Evolutionary conservation across 2,329 filamentous ascomycete genomes (phyloP).

Genomic region (Colletotrichum musae): DNA sequence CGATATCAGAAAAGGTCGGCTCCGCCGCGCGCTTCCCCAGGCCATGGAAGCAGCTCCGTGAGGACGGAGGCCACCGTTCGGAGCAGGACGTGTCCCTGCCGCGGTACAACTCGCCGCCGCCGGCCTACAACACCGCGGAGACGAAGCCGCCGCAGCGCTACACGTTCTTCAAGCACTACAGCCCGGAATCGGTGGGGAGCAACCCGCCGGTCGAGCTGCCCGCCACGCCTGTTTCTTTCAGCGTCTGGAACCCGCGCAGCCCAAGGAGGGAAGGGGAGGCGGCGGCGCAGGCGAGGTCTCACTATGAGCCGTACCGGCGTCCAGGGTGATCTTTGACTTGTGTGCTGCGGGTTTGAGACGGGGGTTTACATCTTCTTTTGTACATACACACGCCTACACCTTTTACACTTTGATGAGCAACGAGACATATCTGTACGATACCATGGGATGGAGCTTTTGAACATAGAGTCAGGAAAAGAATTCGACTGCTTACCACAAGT

Average conservation of each 20-base stretch:
- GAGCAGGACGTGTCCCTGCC: conserved; percentile 29
- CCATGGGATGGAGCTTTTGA: not conserved
- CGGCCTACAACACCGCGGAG: conserved; percentile 20
- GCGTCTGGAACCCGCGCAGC: conserved; percentile 29
- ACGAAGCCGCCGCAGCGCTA: conserved; percentile 16
- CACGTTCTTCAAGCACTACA: conserved; percentile 32
- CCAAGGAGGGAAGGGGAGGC: conserved; percentile 10
- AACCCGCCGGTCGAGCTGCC: conserved; percentile 31
- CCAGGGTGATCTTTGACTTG: conserved; percentile 14
- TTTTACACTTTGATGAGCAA: conserved; percentile 15
- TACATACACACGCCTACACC: not conserved
- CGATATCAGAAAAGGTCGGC: conserved; percentile 34
- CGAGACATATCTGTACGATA: conserved; percentile 30
- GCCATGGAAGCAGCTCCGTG: conserved; percentile 30
- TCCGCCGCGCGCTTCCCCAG: conserved; percentile 6
- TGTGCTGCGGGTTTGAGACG: not conserved
- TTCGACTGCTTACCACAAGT: conserved; percentile 13
- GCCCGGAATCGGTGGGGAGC: conserved; percentile 32
- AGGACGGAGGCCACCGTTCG: not conserved
- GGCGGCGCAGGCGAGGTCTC: conserved; percentile 19
- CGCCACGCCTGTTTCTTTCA: conserved; percentile 38
- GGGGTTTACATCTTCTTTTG: conserved; percentile 10
- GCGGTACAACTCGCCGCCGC: conserved; percentile 33
- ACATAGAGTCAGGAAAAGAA: conserved; percentile 20
- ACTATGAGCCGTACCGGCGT: conserved; percentile 36